Conservation (phyloP, 768 basidiomycete genomes). For the Mycena crocata region DNA sequence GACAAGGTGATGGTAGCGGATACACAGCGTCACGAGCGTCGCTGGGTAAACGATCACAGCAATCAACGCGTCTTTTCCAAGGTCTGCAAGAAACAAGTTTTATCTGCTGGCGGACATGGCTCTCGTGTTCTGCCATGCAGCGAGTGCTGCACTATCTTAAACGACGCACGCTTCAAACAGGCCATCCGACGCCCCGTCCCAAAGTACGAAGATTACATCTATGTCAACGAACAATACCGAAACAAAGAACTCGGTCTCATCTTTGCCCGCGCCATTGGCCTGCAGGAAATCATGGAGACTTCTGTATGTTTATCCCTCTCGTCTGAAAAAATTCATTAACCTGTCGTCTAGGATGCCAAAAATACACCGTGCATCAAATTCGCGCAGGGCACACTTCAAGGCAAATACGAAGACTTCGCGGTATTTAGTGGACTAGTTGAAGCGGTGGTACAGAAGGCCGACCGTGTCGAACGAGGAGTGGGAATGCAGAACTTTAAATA, state of each 20-base stretch:
- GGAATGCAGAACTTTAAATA: constrained; percentile 51
- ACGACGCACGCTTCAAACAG: constrained; percentile 24
- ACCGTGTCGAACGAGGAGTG: constrained; percentile 42
- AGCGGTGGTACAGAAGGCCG: constrained; percentile 42
- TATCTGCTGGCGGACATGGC: not conserved
- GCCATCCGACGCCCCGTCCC: constrained; percentile 16
- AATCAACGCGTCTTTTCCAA: constrained; percentile 29
- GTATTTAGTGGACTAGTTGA: constrained; percentile 44
- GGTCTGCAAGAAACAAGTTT: constrained; percentile 26
- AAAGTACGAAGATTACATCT: constrained; percentile 24
- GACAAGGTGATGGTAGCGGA: constrained; percentile 24
- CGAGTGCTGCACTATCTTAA: constrained; percentile 22
- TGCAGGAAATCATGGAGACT: constrained; percentile 30
- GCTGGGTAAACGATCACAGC: constrained; percentile 43
- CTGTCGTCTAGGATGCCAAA: constrained; percentile 14
- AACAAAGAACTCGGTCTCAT: constrained; percentile 20
- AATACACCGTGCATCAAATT: constrained; percentile 24
- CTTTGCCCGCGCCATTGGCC: constrained; percentile 27
- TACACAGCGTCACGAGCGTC: constrained; percentile 32
- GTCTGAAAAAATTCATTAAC: not conserved
- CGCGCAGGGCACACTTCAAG: constrained; percentile 34
- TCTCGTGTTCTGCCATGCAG: constrained; percentile 20
- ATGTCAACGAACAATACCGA: constrained; percentile 11
- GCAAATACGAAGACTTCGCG: constrained; percentile 38
- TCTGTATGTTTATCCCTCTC: constrained; percentile 12